These are phyloP conservation scores for Chimonanthus praecox DNA, from an alignment of 164 flowering plant genomes.

Conservation along the genomic window DNA sequence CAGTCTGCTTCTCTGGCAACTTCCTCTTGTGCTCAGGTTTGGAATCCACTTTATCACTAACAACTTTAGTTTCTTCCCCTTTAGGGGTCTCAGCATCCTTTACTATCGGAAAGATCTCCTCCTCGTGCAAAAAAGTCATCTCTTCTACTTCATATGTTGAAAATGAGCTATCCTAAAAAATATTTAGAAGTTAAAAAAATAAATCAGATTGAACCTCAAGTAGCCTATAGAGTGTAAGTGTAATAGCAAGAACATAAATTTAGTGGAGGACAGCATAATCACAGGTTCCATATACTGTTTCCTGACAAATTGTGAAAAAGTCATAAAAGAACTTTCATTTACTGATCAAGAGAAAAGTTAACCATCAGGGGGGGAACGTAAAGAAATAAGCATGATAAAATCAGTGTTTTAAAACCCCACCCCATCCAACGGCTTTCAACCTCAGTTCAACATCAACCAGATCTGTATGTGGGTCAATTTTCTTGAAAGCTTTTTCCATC, in stretches of 20 bases:
- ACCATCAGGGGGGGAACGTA: background rate
- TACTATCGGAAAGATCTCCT: slow-evolving; percentile 62
- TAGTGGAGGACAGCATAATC: background rate
- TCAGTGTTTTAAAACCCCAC: no score
- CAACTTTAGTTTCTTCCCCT: slow-evolving; percentile 19
- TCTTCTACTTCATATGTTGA: slow-evolving; percentile 46
- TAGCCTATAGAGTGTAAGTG: background rate
- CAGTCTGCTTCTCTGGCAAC: slow-evolving; percentile 42
- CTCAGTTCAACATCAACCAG: no score
- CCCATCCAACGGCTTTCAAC: no score
- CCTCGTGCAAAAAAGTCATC: slow-evolving; percentile 71
- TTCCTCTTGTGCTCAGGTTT: slow-evolving; percentile 60
- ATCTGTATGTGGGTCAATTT: no score
- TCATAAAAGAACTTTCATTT: background rate
- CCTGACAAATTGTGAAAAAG: background rate
- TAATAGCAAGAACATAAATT: background rate
- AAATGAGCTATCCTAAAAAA: slow-evolving; percentile 40
- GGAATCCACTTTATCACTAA: slow-evolving; percentile 24
- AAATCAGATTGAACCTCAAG: background rate
- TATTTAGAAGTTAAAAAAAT: background rate
- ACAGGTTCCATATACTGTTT: background rate
- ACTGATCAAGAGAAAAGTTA: background rate
- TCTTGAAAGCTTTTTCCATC: no score
- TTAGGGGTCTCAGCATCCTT: slow-evolving; percentile 24
- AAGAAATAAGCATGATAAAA: background rate